A percentile compares a stretch with the other conserved stretches of the same genome.
Conservation (phyloP, 208 protist species). For the Acanthamoeba healyi region DNA sequence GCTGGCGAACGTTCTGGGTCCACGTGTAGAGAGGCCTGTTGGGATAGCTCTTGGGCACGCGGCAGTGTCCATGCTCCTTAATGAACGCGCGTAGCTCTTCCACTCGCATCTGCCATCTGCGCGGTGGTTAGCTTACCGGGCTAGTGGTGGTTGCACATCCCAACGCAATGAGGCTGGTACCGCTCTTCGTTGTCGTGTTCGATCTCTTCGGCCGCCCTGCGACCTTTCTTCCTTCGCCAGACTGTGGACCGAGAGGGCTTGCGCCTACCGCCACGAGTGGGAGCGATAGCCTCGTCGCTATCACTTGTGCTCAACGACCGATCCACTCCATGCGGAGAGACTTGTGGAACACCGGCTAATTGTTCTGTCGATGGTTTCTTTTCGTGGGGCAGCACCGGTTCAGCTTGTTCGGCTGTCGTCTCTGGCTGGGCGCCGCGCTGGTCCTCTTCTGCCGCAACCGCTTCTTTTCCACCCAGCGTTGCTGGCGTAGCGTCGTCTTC, state of each 20-base stretch:
- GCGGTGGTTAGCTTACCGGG: too few species aligned
- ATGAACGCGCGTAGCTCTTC: background rate
- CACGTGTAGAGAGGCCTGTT: slow-evolving; percentile 2
- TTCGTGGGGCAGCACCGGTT: too few species aligned
- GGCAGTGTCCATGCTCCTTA: background rate
- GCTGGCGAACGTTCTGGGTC: background rate
- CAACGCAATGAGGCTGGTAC: too few species aligned
- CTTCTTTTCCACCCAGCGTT: too few species aligned
- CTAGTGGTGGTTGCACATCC: too few species aligned
- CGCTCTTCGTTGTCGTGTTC: background rate
- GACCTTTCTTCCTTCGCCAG: background rate
- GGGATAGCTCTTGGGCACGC: slow-evolving; percentile 6
- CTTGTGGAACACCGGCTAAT: too few species aligned
- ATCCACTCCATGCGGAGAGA: too few species aligned
- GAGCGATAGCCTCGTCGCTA: background rate
- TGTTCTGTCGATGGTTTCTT: too few species aligned
- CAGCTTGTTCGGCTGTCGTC: too few species aligned
- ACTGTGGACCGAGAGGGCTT: background rate
- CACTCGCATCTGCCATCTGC: background rate
- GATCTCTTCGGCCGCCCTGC: background rate
- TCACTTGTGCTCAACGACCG: background rate
- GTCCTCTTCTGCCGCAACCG: too few species aligned
- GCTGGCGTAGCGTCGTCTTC: background rate
- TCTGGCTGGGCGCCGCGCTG: too few species aligned
- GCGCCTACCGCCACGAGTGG: background rate